Base-by-base conservation (phyloP, 2,329 filamentous ascomycete species). In the Cladophialophora carrionii region DNA sequence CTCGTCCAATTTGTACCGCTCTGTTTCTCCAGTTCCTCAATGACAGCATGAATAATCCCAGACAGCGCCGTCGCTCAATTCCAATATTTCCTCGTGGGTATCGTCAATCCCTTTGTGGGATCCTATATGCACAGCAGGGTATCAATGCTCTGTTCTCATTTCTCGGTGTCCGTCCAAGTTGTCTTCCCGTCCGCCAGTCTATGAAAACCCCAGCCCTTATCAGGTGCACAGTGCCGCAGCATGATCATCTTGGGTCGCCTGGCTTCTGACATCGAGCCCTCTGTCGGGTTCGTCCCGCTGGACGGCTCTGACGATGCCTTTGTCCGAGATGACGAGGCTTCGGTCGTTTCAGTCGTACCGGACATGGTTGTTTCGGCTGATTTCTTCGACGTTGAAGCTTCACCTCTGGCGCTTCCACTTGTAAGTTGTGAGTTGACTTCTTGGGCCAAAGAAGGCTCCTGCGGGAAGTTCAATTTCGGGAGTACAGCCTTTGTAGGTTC, bases 11-110 rank as follows among this genome's bases (percentile, higher is more conserved):
- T 7, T 20, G 14, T 43, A n/a, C 37, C 37, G 5, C 37, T 7
- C 14, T n/a, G 17, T 7, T 43, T n/a, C 37, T n/a, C 37, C 37
- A n/a, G 14, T 43, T 17, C 37, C n/a, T 43, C 4, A n/a, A n/a
- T 43, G 24, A 41, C n/a, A 51, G 20, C 26, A 24, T 8, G 14
- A 26, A 52, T 12, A 54, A 54, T 20, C 52, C 52, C 24, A 53
- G 20, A 61, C 58, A 64, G 53, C 62, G 57, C 57, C 62, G n/a
- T 52, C 62, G 57, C 52, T 64, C 51, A 61, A 57, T 9, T n/a
- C 49, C 57, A 59, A 61, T 37, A 52, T 17, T 43, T 55, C 32
- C 20, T 49, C 17, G 6, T 32, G 56, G 57, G 62, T 64, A 61
- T 64, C 62, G 41, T 46, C 26, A 9, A n/a, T 48, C 52, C 51